Conservation (phyloP, 805 yeast species). For the Cyberlindnera lachancei region DNA sequence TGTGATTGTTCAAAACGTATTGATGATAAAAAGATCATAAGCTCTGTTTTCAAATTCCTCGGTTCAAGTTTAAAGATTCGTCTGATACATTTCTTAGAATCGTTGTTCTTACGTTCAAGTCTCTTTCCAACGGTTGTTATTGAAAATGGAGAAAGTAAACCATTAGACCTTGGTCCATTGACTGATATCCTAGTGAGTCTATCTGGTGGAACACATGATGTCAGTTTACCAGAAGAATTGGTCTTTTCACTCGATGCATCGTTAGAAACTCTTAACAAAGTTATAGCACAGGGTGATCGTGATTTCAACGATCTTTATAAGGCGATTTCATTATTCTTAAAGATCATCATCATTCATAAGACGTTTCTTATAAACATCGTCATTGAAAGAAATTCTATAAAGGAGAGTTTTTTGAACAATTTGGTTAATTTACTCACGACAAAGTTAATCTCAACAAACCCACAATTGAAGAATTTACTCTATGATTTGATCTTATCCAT, state of each 20-base stretch:
- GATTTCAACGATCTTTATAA: slow-evolving; percentile 9
- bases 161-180: slow-evolving; percentile 7
- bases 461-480: slow-evolving; percentile 45
- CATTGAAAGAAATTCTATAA: slow-evolving; percentile 32
- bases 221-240: slow-evolving; percentile 26
- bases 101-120: slow-evolving; percentile 33
- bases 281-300: slow-evolving; percentile 14
- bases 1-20: slow-evolving; percentile 8
- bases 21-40: slow-evolving; percentile 1
- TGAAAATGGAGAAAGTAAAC: slow-evolving; percentile 5
- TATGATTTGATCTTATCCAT: slow-evolving; percentile 53
- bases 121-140: slow-evolving; percentile 27
- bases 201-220: slow-evolving; percentile 11
- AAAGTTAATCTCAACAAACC: slow-evolving; percentile 34
- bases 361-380: slow-evolving; percentile 40
- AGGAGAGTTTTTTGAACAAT: slow-evolving; percentile 40
- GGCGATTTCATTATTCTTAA: slow-evolving; percentile 41
- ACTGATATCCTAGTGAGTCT: slow-evolving; percentile 15
- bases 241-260: slow-evolving; percentile 34
- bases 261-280: slow-evolving; percentile 29
- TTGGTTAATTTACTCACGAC: slow-evolving; percentile 40
- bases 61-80: slow-evolving; percentile 25
- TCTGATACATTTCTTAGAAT: slow-evolving; percentile 32
- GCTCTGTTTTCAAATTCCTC: slow-evolving; percentile 31
- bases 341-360: slow-evolving; percentile 54